These are phyloP conservation scores for Alternaria sp. DNA, from an alignment of 2,329 filamentous ascomycete species.

Conservation along the genomic window DNA sequence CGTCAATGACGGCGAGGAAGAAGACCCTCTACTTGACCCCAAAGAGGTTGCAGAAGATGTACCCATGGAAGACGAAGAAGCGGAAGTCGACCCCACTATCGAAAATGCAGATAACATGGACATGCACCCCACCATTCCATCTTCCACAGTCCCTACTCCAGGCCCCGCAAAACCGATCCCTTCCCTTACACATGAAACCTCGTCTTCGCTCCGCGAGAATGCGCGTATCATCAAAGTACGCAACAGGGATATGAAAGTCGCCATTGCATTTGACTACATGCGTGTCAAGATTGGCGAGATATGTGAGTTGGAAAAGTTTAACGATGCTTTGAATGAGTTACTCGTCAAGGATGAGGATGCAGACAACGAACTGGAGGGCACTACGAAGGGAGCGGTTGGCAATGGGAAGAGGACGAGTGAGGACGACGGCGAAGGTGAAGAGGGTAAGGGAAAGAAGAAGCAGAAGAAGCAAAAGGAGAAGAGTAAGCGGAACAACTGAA, in stretches of 20 bases:
- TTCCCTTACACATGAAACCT: constrained; percentile 20
- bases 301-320: constrained; percentile 69
- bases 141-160: constrained; percentile 7
- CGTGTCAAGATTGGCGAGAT: constrained; percentile 75
- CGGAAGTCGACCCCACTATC: constrained; percentile 29
- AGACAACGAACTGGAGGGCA: constrained; percentile 20
- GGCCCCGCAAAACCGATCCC: constrained; percentile 19
- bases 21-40: constrained; percentile 28
- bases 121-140: constrained; percentile 22
- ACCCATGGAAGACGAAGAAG: constrained; percentile 27
- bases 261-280: constrained; percentile 84
- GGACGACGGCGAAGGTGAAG: constrained; percentile 35
- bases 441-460: constrained; percentile 40
- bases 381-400: constrained; percentile 35
- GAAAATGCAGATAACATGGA: constrained; percentile 37
- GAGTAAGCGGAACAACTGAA: constrained; percentile 43
- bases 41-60: constrained; percentile 40
- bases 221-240: constrained; percentile 51
- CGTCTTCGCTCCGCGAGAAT: constrained; percentile 21
- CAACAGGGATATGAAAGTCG: constrained; percentile 66
- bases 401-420: constrained; percentile 44
- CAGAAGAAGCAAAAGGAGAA: constrained; percentile 37
- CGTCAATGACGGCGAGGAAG: constrained; percentile 42
- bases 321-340: constrained; percentile 66
- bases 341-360: constrained; percentile 54